Evolutionary conservation across 1,139 yeast genomes (phyloP).

Genomic region (Scheffersomyces cryptocercus): DNA sequence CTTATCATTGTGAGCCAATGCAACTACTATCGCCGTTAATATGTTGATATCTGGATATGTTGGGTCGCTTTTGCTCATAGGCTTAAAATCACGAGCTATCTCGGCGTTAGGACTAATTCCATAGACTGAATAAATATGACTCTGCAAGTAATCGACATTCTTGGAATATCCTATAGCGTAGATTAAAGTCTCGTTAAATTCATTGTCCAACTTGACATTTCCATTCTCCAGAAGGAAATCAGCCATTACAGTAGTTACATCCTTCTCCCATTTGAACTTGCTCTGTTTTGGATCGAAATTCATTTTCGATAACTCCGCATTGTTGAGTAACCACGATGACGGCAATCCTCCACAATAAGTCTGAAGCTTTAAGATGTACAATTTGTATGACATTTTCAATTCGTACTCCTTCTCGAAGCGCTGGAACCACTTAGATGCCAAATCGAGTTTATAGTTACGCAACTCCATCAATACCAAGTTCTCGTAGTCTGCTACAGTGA

Average conservation of each 20-base stretch:
- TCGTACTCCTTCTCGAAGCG: slow-evolving; percentile 26
- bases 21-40: slow-evolving; percentile 30
- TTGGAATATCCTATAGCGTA: slow-evolving; percentile 35
- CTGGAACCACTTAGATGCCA: slow-evolving; percentile 43
- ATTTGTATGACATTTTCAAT: slow-evolving; percentile 25
- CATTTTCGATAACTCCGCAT: slow-evolving; percentile 20
- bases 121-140: slow-evolving; percentile 31
- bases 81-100: slow-evolving; percentile 6
- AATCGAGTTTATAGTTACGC: slow-evolving; percentile 35
- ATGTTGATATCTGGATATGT: slow-evolving; percentile 29
- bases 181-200: slow-evolving; percentile 28
- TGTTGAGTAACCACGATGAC: slow-evolving; percentile 28
- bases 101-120: slow-evolving; percentile 31
- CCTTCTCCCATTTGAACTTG: slow-evolving; percentile 15
- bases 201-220: slow-evolving; percentile 20
- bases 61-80: slow-evolving; percentile 13
- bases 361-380: slow-evolving; percentile 40
- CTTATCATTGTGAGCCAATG: slow-evolving; percentile 32
- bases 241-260: neutral
- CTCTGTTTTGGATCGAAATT: slow-evolving; percentile 21
- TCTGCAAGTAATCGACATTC: slow-evolving; percentile 24
- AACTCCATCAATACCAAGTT: slow-evolving; percentile 39
- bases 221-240: neutral
- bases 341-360: slow-evolving; percentile 38
- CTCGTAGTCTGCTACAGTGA: slow-evolving; percentile 36